Evolutionary conservation across 352 stramenopile genomes (phyloP).

Genomic region (Thalassiosira mediterranea): DNA sequence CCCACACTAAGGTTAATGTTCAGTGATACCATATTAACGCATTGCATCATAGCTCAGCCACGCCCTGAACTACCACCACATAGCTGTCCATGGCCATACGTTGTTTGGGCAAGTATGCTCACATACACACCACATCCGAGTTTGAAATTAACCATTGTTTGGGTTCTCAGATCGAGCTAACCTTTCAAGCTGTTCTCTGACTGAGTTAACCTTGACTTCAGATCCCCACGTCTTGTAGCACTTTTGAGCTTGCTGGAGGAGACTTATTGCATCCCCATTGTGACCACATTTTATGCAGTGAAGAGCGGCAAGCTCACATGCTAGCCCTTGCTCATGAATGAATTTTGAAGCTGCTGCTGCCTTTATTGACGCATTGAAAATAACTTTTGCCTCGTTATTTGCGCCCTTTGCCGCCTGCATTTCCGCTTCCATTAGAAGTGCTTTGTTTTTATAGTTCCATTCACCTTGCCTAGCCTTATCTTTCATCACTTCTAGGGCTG

Average conservation of each 20-base stretch:
- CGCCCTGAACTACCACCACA: no score
- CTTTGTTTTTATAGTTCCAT: conserved; percentile 12
- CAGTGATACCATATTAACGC: no score
- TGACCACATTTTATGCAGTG: conserved; percentile 5
- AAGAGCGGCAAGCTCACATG: conserved; percentile 6
- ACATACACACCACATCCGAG: no score
- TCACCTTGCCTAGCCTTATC: not conserved
- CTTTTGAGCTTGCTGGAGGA: conserved; percentile 6
- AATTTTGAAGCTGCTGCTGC: not conserved
- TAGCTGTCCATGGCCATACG: no score
- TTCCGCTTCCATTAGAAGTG: conserved; percentile 30
- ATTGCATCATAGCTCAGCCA: no score
- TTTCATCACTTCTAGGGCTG: conserved; percentile 9
- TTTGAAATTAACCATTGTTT: no score
- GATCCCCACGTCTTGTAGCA: conserved; percentile 17
- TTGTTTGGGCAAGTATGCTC: no score
- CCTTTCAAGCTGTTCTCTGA: not conserved
- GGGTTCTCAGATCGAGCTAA: no score
- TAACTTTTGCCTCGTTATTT: not conserved
- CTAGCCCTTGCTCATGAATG: conserved; percentile 6
- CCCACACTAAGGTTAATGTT: no score
- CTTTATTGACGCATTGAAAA: not conserved
- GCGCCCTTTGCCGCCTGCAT: not conserved
- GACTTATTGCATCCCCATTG: not conserved
- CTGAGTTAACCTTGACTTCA: conserved; percentile 4